Conservation (phyloP, 1,139 yeast genomes). For the Yamadazyma jaroonii region DNA sequence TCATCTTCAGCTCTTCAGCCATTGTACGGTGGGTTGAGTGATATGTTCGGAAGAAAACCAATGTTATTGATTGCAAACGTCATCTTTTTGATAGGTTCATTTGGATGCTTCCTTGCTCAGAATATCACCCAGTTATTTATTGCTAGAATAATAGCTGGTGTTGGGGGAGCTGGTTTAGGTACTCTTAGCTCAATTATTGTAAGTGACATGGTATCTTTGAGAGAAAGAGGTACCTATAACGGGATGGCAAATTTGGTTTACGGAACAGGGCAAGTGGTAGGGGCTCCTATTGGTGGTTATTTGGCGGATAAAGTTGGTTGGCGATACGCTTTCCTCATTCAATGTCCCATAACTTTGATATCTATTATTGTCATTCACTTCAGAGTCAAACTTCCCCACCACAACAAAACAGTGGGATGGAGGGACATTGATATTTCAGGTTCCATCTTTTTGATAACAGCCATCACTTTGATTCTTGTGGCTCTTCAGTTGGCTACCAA, state of each 20-base stretch:
- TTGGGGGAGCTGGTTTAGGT: conserved; percentile 25
- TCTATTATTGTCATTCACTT: conserved; percentile 4
- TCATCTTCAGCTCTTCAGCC: conserved; percentile 31
- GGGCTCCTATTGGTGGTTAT: conserved; percentile 18
- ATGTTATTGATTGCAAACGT: conserved; percentile 22
- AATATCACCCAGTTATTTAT: conserved; percentile 3
- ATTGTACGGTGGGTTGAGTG: conserved; percentile 32
- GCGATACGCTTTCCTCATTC: conserved; percentile 20
- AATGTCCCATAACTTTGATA: conserved; percentile 6
- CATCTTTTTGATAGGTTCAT: conserved; percentile 26
- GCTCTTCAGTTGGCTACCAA: conserved; percentile 1
- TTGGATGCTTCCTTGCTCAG: conserved; percentile 16
- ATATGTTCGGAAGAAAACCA: conserved; percentile 33
- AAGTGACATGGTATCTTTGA: conserved; percentile 20
- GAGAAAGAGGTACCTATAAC: conserved; percentile 19
- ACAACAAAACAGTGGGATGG: background rate
- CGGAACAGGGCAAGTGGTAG: conserved; percentile 17
- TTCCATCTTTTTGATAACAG: conserved; percentile 4
- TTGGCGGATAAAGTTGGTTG: conserved; percentile 14
- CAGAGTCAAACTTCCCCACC: conserved; percentile 5
- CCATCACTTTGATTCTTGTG: conserved; percentile 4
- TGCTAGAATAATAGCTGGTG: conserved; percentile 20
- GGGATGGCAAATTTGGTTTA: conserved; percentile 16
- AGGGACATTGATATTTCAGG: conserved; percentile 8
- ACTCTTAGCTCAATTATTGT: conserved; percentile 20